Base-by-base conservation (phyloP, 768 basidiomycete species). In the Tulasnella calospora region DNA sequence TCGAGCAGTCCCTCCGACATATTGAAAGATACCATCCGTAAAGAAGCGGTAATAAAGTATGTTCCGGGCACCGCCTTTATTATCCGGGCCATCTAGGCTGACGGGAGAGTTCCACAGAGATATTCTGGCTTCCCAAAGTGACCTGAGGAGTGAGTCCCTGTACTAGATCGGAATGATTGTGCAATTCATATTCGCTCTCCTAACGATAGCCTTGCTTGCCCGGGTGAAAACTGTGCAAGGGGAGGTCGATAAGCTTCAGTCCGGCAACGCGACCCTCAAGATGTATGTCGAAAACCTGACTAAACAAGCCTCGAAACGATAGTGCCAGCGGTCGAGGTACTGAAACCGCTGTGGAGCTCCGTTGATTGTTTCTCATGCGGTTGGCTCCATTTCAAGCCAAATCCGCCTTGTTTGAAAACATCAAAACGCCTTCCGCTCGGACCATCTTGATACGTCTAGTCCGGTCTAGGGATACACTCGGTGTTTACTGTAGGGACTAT, bases 251-350 rank as follows among this genome's bases (percentile, higher is more conserved):
- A 94, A 92, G 83, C 86, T 95, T 30, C 85, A 87, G 1, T 92
- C 93, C 5, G 92, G 91, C 73, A 95, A 95, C 80, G 90, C 91
- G 78, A 94, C 91, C 8, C 85, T 95, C 76, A 94, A 95, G 82
- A 92, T 91, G 90, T 95, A 95, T 82, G 94, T 94, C 82, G 93
- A 95, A 83, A 95, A 95, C 81, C 83, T 95, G 81, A 95, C 94
- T 0, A 87, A 93, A 82, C 94, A 95, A 84, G 93, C 94, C 90
- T 92, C 93, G 40, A 93, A 90, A 83, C 87, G 92, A 79, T 89
- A 92, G 83, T 92, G 84, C 88, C 27, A 33, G n/a, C 61, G n/a
- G 3, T 13, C 7, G 61, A 33, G 61, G 30, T 67, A 33, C 61
- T 67, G 61, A 67, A 33, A 33, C 27, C 27, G 61, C 33, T 30